A percentile compares a stretch with the other conserved stretches of the same genome.
Evolutionary conservation across 2,329 filamentous ascomycete species (phyloP).

Genomic region (Coniochaeta prunicola): DNA sequence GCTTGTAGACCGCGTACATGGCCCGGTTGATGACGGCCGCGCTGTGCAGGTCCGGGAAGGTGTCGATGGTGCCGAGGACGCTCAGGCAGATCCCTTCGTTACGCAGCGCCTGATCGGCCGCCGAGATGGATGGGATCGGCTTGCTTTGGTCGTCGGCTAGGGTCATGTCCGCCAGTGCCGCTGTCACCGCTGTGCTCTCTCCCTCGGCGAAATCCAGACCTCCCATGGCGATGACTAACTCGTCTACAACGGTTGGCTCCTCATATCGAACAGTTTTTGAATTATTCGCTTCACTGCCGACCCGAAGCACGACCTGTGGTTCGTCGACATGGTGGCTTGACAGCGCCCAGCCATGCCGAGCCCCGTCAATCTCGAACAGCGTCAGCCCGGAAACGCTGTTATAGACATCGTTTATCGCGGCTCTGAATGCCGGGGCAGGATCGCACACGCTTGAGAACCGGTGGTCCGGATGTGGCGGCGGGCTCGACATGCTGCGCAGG

Average conservation of each 20-base stretch:
- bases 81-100: constrained; percentile 27
- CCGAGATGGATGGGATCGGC: not conserved
- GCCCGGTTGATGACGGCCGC: constrained; percentile 32
- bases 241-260: not conserved
- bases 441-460: constrained; percentile 33
- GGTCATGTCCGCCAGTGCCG: not conserved
- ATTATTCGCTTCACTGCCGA: not conserved
- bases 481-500: constrained; percentile 35
- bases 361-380: constrained; percentile 39
- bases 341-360: constrained; percentile 41
- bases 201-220: not conserved
- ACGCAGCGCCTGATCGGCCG: not conserved
- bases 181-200: not conserved
- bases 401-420: constrained; percentile 40
- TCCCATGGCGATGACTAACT: not conserved
- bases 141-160: not conserved
- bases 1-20: constrained; percentile 38
- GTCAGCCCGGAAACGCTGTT: constrained; percentile 43
- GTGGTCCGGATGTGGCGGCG: constrained; percentile 25
- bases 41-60: constrained; percentile 33
- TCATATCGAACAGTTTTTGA: not conserved
- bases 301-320: constrained; percentile 23
- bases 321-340: constrained; percentile 29
- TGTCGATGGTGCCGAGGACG: constrained; percentile 31
- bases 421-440: constrained; percentile 37